phyloP scores from a whole-genome alignment of 768 basidiomycete genomes.

The Stropharia rugosoannulata region DNA sequence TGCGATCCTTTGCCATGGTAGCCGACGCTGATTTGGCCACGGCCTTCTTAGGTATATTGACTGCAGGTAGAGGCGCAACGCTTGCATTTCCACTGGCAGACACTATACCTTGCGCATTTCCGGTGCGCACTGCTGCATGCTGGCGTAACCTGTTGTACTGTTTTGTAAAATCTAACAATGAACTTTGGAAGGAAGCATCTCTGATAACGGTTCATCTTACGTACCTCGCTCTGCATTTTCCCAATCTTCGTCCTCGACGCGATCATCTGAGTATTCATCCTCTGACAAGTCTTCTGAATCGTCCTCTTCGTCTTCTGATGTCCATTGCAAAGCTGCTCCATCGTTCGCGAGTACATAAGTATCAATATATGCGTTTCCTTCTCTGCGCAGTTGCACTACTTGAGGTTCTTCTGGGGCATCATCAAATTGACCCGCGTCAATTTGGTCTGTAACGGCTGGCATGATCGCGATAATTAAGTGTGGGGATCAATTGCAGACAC shows the following conservation, averaged over 20 bases:
- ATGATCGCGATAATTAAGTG: slow-evolving; percentile 5
- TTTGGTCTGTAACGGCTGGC: slow-evolving; percentile 25
- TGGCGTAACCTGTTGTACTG: slow-evolving; percentile 95
- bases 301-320: slow-evolving; percentile 34
- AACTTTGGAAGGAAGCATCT: slow-evolving; percentile 10
- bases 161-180: slow-evolving; percentile 87
- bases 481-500: neutral
- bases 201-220: slow-evolving; percentile 15
- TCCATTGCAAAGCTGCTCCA: slow-evolving; percentile 29
- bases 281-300: slow-evolving; percentile 41
- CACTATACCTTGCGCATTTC: slow-evolving; percentile 58
- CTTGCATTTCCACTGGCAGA: slow-evolving; percentile 51
- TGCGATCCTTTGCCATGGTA: slow-evolving; percentile 50
- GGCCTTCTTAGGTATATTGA: slow-evolving; percentile 59
- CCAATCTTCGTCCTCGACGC: slow-evolving; percentile 88
- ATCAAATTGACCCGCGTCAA: slow-evolving; percentile 60
- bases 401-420: slow-evolving; percentile 43
- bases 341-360: slow-evolving; percentile 36
- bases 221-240: slow-evolving; percentile 80
- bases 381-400: slow-evolving; percentile 14
- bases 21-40: slow-evolving; percentile 10
- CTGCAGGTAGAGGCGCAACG: slow-evolving; percentile 65
- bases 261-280: slow-evolving; percentile 51
- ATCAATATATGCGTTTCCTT: slow-evolving; percentile 44
- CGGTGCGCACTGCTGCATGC: slow-evolving; percentile 81